Evolutionary conservation across 2,329 filamentous ascomycete species (phyloP), one percentile per base, ranked within the genome.

Genomic region (Fusarium albidum): DNA sequence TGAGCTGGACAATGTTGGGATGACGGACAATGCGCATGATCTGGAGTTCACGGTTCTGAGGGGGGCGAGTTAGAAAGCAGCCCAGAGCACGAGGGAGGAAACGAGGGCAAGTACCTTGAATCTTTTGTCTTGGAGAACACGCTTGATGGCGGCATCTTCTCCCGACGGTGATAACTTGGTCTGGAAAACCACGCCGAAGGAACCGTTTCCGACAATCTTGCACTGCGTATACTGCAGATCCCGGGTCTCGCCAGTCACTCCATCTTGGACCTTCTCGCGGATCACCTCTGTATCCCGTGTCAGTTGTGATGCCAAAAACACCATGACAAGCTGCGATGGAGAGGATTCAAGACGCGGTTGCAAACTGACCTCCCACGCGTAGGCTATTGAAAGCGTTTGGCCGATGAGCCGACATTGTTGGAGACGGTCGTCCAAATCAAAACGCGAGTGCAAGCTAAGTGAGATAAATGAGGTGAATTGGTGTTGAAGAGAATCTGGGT

Each of bases 1-100:
- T 99, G 62, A 99, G 83, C 76, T 98, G 93, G 56, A 99, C 95
- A 69, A 99, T 98, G 78, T 99, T 99, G 50, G 95, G 95, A 75
- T 99, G 95, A 72, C 94, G 88, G 70, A 99, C 95, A 72, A 99
- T 99, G 72, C 95, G 90, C 95, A 99, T 99, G 74, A 99, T 99
- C 76, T 99, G 95, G 67, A 99, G 84, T 75, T 99, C 95, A 77
- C 95, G 92, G 74, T 99, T 99, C 95, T 99, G 73, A 7, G 21
- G 31, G 17, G n/a, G 7, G 9, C 14, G n/a, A 18, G 56, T 70
- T 52, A 70, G 61, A 39, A 13, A 27, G 17, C 29, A 33, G 28
- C n/a, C 25, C 21, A 29, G 18, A 15, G 8, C 38, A 11, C 35
- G n/a, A 15, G 18, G 48, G 40, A 26, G 32, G 28, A 13, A 28